These are phyloP conservation scores for Lecanicillium sp. DNA, from an alignment of 2,329 filamentous ascomycete genomes.

Conservation along the genomic window DNA sequence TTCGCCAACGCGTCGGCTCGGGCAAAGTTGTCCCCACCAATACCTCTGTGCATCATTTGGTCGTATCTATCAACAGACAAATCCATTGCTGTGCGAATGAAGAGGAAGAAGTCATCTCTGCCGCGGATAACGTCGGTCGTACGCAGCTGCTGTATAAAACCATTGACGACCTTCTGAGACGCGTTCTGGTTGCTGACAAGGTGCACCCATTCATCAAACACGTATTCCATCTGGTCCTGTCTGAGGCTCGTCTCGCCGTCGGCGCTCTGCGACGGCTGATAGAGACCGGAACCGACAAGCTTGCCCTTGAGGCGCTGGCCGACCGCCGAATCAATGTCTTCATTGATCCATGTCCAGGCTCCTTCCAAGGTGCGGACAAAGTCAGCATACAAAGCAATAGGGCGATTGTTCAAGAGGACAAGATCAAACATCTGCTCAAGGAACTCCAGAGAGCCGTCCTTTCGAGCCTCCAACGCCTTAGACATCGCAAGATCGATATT, in stretches of 20 bases:
- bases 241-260: constrained; percentile 46
- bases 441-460: constrained; percentile 66
- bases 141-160: constrained; percentile 81
- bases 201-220: constrained; percentile 92
- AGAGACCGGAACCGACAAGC: constrained; percentile 33
- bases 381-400: constrained; percentile 73
- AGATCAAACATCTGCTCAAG: constrained; percentile 73
- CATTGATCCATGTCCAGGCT: constrained; percentile 71
- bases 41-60: constrained; percentile 54
- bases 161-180: constrained; percentile 59
- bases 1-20: constrained; percentile 75
- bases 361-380: constrained; percentile 76
- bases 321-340: constrained; percentile 56
- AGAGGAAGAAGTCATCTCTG: constrained; percentile 68
- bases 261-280: constrained; percentile 31
- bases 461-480: constrained; percentile 62
- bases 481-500: constrained; percentile 65
- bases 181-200: constrained; percentile 71
- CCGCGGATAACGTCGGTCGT: constrained; percentile 62
- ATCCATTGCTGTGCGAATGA: constrained; percentile 76
- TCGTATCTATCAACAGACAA: constrained; percentile 72
- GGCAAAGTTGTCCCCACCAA: constrained; percentile 45
- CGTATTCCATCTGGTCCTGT: constrained; percentile 82
- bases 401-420: constrained; percentile 68
- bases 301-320: constrained; percentile 66